Percentiles rank a stretch among this genome's conserved stretches.
Conservation (phyloP, 768 basidiomycete genomes). For the Guyanaporus albipodus region DNA sequence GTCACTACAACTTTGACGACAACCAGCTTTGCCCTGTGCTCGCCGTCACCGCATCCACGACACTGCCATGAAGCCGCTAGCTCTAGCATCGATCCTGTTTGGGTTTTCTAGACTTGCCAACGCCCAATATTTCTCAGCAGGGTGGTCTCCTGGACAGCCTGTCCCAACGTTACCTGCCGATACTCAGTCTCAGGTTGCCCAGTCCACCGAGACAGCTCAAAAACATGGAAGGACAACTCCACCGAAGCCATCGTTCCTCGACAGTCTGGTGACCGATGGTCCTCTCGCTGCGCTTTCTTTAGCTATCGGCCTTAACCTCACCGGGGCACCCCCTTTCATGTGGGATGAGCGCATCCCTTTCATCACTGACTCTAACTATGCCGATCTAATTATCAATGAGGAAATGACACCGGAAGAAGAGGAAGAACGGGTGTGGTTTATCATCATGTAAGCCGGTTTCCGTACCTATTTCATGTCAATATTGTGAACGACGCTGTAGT, state of each 20-base stretch:
- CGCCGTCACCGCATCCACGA: background rate
- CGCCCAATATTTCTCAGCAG: constrained; percentile 75
- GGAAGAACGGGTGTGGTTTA: constrained; percentile 67
- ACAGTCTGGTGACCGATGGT: constrained; percentile 43
- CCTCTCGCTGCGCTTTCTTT: constrained; percentile 54
- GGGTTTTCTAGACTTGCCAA: constrained; percentile 21
- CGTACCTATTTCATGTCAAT: background rate
- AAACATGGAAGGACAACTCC: constrained; percentile 15
- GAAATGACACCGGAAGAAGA: constrained; percentile 59
- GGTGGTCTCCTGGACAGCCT: constrained; percentile 78
- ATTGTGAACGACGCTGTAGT: constrained; percentile 32
- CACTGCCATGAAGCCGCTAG: constrained; percentile 48
- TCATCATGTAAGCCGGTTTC: constrained; percentile 59
- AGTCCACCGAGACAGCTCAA: constrained; percentile 25
- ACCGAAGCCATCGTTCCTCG: constrained; percentile 25
- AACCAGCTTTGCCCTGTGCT: too few species aligned
- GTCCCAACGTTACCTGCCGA: constrained; percentile 27
- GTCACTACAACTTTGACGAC: too few species aligned
- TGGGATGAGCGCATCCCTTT: constrained; percentile 78
- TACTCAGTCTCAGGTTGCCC: constrained; percentile 18
- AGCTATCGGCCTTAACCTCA: constrained; percentile 67
- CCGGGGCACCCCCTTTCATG: constrained; percentile 39
- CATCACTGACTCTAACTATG: constrained; percentile 80
- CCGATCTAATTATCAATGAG: constrained; percentile 70
- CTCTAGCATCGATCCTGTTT: constrained; percentile 33